Evolutionary conservation across 225 moss, liverwort and hornwort genomes (phyloP).

Genomic region (Marchantia polymorpha): DNA sequence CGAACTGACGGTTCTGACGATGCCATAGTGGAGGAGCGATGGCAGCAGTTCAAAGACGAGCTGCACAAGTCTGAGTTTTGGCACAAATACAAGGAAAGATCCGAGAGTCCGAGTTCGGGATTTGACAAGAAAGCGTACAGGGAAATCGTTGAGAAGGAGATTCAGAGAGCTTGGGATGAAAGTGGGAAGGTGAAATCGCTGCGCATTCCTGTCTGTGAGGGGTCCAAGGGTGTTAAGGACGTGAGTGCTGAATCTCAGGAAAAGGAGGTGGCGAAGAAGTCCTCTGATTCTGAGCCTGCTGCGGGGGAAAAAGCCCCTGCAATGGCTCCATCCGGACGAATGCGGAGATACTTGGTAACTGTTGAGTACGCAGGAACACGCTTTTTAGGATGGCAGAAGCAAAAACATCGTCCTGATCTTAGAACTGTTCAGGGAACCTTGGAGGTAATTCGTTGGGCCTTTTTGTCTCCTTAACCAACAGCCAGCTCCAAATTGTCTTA

Average conservation of each 20-base stretch:
- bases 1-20: slow-evolving; percentile 24
- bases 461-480: neutral
- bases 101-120: slow-evolving; percentile 17
- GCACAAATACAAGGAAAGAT: slow-evolving; percentile 33
- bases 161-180: slow-evolving; percentile 44
- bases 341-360: slow-evolving; percentile 78
- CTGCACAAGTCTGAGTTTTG: slow-evolving; percentile 38
- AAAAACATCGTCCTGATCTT: slow-evolving; percentile 51
- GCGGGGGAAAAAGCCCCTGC: slow-evolving; percentile 2
- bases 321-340: slow-evolving; percentile 25
- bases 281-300: neutral
- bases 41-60: slow-evolving; percentile 42
- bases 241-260: neutral
- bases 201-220: slow-evolving; percentile 6
- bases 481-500: neutral
- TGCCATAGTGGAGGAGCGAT: slow-evolving; percentile 31
- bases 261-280: neutral
- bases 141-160: slow-evolving; percentile 33
- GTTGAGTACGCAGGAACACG: slow-evolving; percentile 81
- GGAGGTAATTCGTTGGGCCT: slow-evolving; percentile 46
- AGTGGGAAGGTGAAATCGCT: slow-evolving; percentile 28
- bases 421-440: slow-evolving; percentile 83
- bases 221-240: slow-evolving; percentile 3
- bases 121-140: slow-evolving; percentile 12
- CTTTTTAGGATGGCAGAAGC: slow-evolving; percentile 86